Percentiles rank a stretch among this genome's conserved stretches.
Evolutionary conservation across 2,329 filamentous ascomycete genomes (phyloP).

Genomic region (Penicillium psychrosexuale): DNA sequence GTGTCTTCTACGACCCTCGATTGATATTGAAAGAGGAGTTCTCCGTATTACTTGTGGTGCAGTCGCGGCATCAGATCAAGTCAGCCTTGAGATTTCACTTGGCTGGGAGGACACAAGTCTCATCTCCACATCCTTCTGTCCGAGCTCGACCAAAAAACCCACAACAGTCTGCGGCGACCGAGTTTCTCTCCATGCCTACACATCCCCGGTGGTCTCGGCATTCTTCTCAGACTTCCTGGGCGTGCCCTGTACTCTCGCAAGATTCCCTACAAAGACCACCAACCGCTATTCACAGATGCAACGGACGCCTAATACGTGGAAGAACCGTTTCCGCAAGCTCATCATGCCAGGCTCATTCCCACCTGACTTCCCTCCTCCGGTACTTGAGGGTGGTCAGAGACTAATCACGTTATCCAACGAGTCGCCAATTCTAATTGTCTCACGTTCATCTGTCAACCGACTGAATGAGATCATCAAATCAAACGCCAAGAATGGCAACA

Average conservation of each 20-base stretch:
- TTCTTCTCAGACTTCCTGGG: slow-evolving; percentile 77
- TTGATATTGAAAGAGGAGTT: slow-evolving; percentile 67
- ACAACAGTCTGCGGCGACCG: slow-evolving; percentile 81
- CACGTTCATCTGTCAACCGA: slow-evolving; percentile 71
- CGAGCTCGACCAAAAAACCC: slow-evolving; percentile 37
- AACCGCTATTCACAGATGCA: slow-evolving; percentile 70
- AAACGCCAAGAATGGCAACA: slow-evolving; percentile 50
- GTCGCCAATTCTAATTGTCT: slow-evolving; percentile 84
- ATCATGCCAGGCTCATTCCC: slow-evolving; percentile 56
- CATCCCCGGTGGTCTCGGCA: slow-evolving; percentile 59
- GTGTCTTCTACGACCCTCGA: slow-evolving; percentile 71
- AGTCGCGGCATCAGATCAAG: slow-evolving; percentile 32
- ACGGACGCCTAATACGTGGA: slow-evolving; percentile 48
- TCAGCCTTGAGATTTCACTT: slow-evolving; percentile 38
- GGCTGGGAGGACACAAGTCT: slow-evolving; percentile 41
- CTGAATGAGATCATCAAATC: slow-evolving; percentile 71
- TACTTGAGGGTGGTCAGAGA: slow-evolving; percentile 43
- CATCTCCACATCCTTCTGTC: slow-evolving; percentile 63
- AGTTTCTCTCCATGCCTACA: slow-evolving; percentile 69
- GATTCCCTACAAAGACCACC: slow-evolving; percentile 70
- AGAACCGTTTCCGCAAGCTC: slow-evolving; percentile 20
- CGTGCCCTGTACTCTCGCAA: slow-evolving; percentile 76
- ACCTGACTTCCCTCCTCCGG: slow-evolving; percentile 44
- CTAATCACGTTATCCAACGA: slow-evolving; percentile 85
- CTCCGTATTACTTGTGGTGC: slow-evolving; percentile 56